Base-by-base conservation (phyloP, 108 stramenopile species). In the Stephanodiscus minutulus region DNA sequence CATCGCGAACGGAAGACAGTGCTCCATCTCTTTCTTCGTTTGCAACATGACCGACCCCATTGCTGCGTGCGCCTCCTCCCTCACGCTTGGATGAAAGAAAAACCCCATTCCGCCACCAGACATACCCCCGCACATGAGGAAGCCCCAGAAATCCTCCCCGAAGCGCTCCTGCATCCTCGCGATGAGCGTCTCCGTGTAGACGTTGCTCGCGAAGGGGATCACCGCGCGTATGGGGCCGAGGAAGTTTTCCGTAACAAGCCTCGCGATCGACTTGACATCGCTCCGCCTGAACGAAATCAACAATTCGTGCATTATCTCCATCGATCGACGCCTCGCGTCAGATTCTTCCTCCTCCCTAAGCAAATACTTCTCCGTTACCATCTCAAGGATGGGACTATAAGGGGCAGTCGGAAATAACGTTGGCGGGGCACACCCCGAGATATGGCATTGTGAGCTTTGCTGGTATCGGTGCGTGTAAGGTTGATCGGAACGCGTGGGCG, bases 81-180 rank as follows among this genome's bases (percentile, higher is more conserved):
- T 87, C 3, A 57, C 70, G 18, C 63, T 66, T 17, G 86, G 86
- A 37, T 84, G 70, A 44, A 87, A 84, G 56, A 87, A 82, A 46
- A 87, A 87, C 27, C 86, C 86, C 86, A 87, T 87, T 0, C 86
- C 86, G 44, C 86, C 86, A 3, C 86, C 85, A 31, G 64, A 64
- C 53, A 72, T 69, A 25, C 76, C 79, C 5, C 81, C 85, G 1
- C 82, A 73, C 86, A 87, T 87, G 70, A 81, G 79, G 36, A 87
- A 87, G 0, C 86, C 86, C 70, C 82, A 77, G 64, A 86, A 83
- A 1, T 76, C 49, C 8, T 84, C 86, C 12, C 77, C 83, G 70
- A 82, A 87, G 28, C 56, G 52, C 24, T 35, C 55, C 41, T 70
- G 72, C 37, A 78, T 71, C 25, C 78, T 72, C 55, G 79, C 70